Evolutionary conservation across 2,329 filamentous ascomycete genomes (phyloP).

Genomic region (Didymella pinodella): DNA sequence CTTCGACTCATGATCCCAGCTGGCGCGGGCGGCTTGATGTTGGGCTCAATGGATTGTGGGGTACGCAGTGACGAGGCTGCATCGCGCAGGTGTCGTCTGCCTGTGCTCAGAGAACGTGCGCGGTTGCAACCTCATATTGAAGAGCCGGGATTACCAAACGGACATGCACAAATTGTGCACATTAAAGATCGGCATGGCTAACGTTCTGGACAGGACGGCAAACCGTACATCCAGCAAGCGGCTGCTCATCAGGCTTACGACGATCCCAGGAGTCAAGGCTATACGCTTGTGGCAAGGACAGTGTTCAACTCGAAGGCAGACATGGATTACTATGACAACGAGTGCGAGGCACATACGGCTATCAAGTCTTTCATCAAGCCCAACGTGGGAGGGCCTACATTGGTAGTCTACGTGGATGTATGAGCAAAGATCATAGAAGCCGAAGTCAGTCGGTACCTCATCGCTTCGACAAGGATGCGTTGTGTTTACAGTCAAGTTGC

Average conservation of each 20-base stretch:
- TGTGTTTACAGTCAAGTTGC: background rate
- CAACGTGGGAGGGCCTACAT: conserved; percentile 39
- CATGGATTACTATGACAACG: conserved; percentile 73
- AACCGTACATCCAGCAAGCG: conserved; percentile 71
- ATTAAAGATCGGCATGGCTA: background rate
- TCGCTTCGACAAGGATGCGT: background rate
- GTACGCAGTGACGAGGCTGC: conserved; percentile 25
- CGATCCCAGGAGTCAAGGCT: conserved; percentile 70
- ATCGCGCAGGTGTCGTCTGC: background rate
- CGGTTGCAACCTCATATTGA: background rate
- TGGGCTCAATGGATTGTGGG: conserved; percentile 8
- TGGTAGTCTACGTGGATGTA: conserved; percentile 43
- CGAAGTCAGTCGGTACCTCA: too few relatives aligned
- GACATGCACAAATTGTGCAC: background rate
- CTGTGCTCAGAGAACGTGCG: conserved; percentile 15
- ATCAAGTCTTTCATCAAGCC: conserved; percentile 53
- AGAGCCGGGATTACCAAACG: background rate
- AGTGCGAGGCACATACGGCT: conserved; percentile 63
- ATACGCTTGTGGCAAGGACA: conserved; percentile 69
- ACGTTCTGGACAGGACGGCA: conserved; percentile 64
- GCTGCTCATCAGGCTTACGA: conserved; percentile 63
- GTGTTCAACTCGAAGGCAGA: conserved; percentile 71
- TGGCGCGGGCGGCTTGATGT: conserved; percentile 6
- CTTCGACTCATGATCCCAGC: conserved; percentile 18
- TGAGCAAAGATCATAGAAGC: background rate